Evolutionary conservation across 768 basidiomycete species (phyloP), one percentile per base, ranked within the genome.

Genomic region (Filobasidium floriforme): DNA sequence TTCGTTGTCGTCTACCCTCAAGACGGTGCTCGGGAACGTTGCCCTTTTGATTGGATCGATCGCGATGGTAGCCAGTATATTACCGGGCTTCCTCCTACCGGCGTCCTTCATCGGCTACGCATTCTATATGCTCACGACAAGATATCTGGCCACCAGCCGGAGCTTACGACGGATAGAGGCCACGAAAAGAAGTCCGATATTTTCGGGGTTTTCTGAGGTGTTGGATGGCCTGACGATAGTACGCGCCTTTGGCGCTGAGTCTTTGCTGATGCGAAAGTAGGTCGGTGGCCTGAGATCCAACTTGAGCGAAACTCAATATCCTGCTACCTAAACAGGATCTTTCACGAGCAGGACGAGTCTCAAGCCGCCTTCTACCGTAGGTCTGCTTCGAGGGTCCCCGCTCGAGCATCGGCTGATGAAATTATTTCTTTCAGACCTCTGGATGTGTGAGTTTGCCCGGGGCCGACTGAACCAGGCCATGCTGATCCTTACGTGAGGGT

Each of bases 141-240:
- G 61, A 37, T 73, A 77, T 69, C 68, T 80, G 32, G 86, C 86
- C 71, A 89, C 89, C 0, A 89, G 89, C 0, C 84, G 91, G 54
- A 90, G 92, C 73, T 80, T 94, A 22, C 84, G 90, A 66, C 84
- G 92, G 22, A 90, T 96, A 86, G 92, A 94, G 76, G 89, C 90
- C 0, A 93, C 90, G 71, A 85, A 88, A 0, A 83, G 89, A 14
- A 89, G 88, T 0, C 89, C 67, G n/a, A 61, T 68, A 24, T 68
- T 61, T 28, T 43, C 40, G 26, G 63, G 74, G 1, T 79, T 78
- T 63, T 66, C 66, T n/a, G 77, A 78, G 61, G 63, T 92, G 11
- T 77, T 94, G 22, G 89, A 92, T 61, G 91, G 91, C 26, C 89
- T 93, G 54, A 89, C 92, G n/a, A 92, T 91, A 6, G 89, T 94